A percentile compares a stretch with the other conserved stretches of the same genome.
Conservation (phyloP, 177 flowering plant species). For the Vitis hybrid region DNA sequence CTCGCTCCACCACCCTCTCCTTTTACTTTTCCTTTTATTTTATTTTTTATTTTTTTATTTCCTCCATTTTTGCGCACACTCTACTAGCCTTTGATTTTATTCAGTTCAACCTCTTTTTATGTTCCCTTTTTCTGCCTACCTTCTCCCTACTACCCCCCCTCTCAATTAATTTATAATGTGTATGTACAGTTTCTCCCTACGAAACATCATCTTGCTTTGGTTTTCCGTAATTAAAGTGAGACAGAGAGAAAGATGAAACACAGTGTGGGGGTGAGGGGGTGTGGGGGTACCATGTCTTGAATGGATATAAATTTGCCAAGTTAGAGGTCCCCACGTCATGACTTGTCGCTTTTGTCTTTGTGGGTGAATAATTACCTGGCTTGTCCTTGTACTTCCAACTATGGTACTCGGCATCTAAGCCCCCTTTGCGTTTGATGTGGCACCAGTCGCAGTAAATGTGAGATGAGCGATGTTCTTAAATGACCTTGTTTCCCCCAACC, state of each 20-base stretch:
- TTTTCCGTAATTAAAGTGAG: too few relatives aligned
- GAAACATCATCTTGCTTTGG: too few relatives aligned
- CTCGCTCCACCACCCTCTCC: not conserved
- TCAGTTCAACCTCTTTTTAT: not conserved
- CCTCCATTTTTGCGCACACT: not conserved
- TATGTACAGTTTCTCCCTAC: too few relatives aligned
- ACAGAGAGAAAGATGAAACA: too few relatives aligned
- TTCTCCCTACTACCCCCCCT: not conserved
- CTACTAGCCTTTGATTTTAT: not conserved
- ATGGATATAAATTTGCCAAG: not conserved
- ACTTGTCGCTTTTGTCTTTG: not conserved
- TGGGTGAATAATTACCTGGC: not conserved
- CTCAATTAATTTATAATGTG: too few relatives aligned
- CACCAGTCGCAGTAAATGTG: not conserved
- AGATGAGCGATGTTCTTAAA: too few relatives aligned
- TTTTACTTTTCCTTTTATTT: not conserved
- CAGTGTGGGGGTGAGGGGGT: too few relatives aligned
- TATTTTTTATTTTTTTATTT: not conserved
- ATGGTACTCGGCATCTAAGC: not conserved
- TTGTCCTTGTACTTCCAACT: slow-evolving; percentile 8
- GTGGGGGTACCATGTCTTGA: too few relatives aligned
- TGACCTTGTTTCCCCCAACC: too few relatives aligned
- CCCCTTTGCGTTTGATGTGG: too few relatives aligned
- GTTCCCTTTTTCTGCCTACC: too few relatives aligned
- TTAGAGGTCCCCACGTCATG: slow-evolving; percentile 2